A percentile compares a stretch with the other conserved stretches of the same genome.
Conservation (phyloP, 768 basidiomycete species). For the Dendrothele bispora region DNA sequence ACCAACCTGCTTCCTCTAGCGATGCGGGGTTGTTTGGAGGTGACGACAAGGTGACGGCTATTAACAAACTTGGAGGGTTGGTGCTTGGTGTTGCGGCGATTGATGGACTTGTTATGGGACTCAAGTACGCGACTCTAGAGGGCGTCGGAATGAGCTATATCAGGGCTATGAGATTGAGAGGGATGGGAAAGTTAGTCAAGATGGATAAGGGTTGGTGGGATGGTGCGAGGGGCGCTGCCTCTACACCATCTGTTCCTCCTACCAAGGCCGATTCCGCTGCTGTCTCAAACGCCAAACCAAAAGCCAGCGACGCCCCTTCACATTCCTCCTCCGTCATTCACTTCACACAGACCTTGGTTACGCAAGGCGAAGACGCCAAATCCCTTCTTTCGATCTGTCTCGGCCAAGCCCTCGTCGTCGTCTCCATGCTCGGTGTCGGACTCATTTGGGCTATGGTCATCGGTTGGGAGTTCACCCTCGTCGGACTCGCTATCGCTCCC, state of each 20-base stretch:
- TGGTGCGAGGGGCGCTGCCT: constrained; percentile 62
- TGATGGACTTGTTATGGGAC: constrained; percentile 73
- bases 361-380: constrained; percentile 88
- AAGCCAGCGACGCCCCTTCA: constrained; percentile 36
- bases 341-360: constrained; percentile 80
- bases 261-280: constrained; percentile 87
- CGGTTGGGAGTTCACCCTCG: constrained; percentile 93
- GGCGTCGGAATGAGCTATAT: too few species aligned
- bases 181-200: too few species aligned
- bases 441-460: constrained; percentile 87
- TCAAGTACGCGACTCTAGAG: constrained; percentile 85
- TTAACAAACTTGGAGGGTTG: constrained; percentile 73
- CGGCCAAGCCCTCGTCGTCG: constrained; percentile 70
- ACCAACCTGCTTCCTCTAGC: too few species aligned
- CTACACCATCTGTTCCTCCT: constrained; percentile 64
- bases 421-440: constrained; percentile 80
- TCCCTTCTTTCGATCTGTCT: constrained; percentile 72
- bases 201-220: constrained; percentile 68
- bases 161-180: too few species aligned
- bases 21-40: too few species aligned
- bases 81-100: constrained; percentile 70
- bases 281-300: constrained; percentile 2
- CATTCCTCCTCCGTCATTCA: constrained; percentile 20
- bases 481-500: constrained; percentile 84
- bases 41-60: constrained; percentile 56